Conservation (phyloP, 108 stramenopile genomes). For the Epithemia pelagica region DNA sequence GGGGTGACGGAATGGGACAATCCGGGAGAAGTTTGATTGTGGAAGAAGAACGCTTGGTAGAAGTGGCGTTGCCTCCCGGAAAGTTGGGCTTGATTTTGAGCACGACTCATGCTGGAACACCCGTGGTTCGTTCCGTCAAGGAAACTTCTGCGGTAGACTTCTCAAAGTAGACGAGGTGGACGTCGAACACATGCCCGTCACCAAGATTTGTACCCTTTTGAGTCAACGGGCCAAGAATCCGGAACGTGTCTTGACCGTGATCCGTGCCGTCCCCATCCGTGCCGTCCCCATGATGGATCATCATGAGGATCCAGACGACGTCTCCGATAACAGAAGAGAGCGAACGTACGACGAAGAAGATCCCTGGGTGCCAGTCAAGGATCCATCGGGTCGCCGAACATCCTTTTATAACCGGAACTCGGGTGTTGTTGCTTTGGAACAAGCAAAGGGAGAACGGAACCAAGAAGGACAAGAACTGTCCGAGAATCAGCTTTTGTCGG, state of each 20-base stretch:
- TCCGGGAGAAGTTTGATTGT: not conserved
- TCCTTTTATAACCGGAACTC: not conserved
- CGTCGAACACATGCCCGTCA: not conserved
- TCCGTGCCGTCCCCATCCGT: too few species aligned
- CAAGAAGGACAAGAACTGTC: too few species aligned
- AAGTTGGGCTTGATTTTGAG: not conserved
- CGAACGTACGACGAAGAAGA: not conserved
- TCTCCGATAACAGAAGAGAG: not conserved
- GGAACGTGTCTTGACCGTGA: too few species aligned
- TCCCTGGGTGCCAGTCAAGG: not conserved
- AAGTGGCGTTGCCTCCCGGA: not conserved
- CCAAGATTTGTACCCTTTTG: not conserved
- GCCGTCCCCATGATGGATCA: too few species aligned
- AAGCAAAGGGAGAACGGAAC: too few species aligned
- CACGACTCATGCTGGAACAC: not conserved
- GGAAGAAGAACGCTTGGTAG: not conserved
- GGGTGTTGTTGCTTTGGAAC: too few species aligned
- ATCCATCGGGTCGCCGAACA: not conserved
- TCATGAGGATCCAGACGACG: too few species aligned
- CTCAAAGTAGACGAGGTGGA: not conserved
- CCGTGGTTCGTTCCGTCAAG: not conserved
- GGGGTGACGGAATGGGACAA: not conserved
- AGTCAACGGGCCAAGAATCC: too few species aligned
- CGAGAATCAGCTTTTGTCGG: too few species aligned
- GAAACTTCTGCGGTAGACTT: not conserved